These are phyloP conservation scores for Saccharomycopsis capsularis DNA, from an alignment of 805 yeast genomes.

Conservation along the genomic window DNA sequence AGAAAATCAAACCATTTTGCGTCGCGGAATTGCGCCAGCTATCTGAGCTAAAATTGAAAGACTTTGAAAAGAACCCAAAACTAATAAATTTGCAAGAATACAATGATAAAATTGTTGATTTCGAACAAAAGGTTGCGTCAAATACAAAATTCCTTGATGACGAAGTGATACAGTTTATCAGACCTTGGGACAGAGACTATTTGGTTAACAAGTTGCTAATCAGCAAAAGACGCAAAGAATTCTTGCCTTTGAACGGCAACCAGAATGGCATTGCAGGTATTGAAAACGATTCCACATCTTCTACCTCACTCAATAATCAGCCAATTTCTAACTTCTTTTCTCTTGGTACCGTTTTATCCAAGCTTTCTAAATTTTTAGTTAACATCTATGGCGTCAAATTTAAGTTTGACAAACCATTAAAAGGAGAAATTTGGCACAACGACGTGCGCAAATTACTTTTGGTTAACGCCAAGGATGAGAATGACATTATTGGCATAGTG, in stretches of 20 bases:
- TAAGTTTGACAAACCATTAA: conserved; percentile 51
- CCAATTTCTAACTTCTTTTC: conserved; percentile 70
- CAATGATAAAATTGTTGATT: neutral
- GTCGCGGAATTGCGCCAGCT: conserved; percentile 49
- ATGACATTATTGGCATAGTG: conserved; percentile 67
- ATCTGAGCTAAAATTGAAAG: conserved; percentile 33
- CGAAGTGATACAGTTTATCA: conserved; percentile 41
- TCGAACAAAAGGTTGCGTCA: conserved; percentile 5
- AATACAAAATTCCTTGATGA: conserved; percentile 28
- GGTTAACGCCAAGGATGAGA: conserved; percentile 48
- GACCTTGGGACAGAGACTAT: conserved; percentile 93
- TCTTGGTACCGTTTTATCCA: conserved; percentile 78
- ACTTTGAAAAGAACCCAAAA: conserved; percentile 19
- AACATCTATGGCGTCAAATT: conserved; percentile 71
- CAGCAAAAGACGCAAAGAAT: conserved; percentile 21
- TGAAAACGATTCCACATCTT: neutral
- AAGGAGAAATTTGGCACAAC: conserved; percentile 83
- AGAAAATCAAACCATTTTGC: conserved; percentile 47
- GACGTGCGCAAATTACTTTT: conserved; percentile 82
- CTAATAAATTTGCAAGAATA: conserved; percentile 7
- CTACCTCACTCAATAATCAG: conserved; percentile 25
- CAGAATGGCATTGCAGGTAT: conserved; percentile 15
- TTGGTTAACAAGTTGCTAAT: conserved; percentile 30
- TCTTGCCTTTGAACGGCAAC: conserved; percentile 27
- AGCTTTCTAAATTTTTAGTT: conserved; percentile 64